Base-by-base conservation (phyloP, 352 stramenopile genomes). In the Aphanomyces astaci region DNA sequence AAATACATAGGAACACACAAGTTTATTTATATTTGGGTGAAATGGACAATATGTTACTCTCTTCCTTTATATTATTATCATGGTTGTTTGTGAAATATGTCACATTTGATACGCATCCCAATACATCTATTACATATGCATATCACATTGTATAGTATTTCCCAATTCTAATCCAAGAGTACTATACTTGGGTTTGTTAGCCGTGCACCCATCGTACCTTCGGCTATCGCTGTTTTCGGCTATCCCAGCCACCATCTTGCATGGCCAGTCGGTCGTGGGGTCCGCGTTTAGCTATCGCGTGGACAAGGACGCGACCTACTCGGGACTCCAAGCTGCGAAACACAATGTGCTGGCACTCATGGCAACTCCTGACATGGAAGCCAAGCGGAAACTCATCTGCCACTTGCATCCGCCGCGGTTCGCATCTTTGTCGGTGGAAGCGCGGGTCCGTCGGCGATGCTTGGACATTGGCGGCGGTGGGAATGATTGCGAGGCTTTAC, bases 301-400 rank as follows among this genome's bases (percentile, higher is more conserved):
- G n/a, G 86, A 94, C 70, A 88, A 89, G 73, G 79, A 94, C 30
- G 52, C 74, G 15, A 84, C 90, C 17, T 73, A 80, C 56, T 89
- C 77, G 54, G 82, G 80, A n/a, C 76, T 92, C 40, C 76, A 66
- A 70, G 76, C 81, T 13, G 81, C 86, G 0, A 94, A 89, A 63
- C 82, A 89, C 64, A 91, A 94, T 72, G 76, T 94, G 39, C 77
- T 90, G 53, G 74, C 72, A 66, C 67, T 92, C 60, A 88, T 92
- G 75, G 76, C 87, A 71, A 81, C 80, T 66, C 62, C 68, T 52
- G 64, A 75, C 7, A 80, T 80, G 30, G 51, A 59, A 15, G 15
- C 22, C 11, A 59, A 83, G 31, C 72, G 83, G 31, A 81, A 84
- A 28, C 71, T 90, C 45, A 82, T 92, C 43, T 80, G 90, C 9